Evolutionary conservation across 306 rosid species (phyloP).

Genomic region (Morella rubra): DNA sequence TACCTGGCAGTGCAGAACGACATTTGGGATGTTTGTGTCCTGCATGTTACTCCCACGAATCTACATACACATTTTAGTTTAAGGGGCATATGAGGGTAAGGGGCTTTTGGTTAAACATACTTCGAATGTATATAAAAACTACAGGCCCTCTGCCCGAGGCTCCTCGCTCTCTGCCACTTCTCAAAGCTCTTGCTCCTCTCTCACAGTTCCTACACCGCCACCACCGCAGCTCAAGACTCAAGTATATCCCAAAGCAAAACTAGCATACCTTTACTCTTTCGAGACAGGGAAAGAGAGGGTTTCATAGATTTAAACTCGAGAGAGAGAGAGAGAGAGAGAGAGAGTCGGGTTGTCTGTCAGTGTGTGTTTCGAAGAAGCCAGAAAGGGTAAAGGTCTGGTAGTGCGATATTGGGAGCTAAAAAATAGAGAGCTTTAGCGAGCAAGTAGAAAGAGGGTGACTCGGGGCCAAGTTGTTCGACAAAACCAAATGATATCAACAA

Average conservation of each 20-base stretch:
- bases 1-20: too few species aligned
- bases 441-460: background rate
- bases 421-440: background rate
- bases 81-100: background rate
- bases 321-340: too few species aligned
- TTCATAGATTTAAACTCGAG: too few species aligned
- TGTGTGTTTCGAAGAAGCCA: too few species aligned
- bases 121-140: slow-evolving; percentile 2
- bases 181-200: slow-evolving; percentile 26
- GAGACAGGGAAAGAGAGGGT: too few species aligned
- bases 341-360: slow-evolving; percentile 3
- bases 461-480: background rate
- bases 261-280: background rate
- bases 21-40: background rate
- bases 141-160: slow-evolving; percentile 65
- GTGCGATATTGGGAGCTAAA: background rate
- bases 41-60: background rate
- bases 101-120: background rate
- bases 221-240: background rate
- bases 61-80: background rate
- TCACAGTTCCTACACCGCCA: slow-evolving; percentile 25
- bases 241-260: slow-evolving; percentile 12
- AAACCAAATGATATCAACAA: background rate
- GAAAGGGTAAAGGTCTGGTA: background rate
- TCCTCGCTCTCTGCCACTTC: slow-evolving; percentile 38